phyloP scores from a whole-genome alignment of 805 yeast genomes.

The Candida coquimbonensis region DNA sequence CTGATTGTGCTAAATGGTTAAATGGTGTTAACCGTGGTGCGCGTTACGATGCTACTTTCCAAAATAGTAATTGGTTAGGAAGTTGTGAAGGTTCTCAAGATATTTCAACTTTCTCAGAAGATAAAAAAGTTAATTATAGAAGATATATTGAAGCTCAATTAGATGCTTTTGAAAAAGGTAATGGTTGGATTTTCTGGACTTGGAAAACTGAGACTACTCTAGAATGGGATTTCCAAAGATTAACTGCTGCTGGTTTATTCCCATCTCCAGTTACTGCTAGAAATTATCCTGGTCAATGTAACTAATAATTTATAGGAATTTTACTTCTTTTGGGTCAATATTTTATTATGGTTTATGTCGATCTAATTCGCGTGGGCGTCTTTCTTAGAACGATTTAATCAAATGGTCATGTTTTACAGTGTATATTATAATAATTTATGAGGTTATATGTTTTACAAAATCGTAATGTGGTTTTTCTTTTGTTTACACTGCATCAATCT shows the following conservation, averaged over 20 bases:
- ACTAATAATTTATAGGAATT: background rate
- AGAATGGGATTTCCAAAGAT: conserved; percentile 79
- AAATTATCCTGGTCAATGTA: conserved; percentile 8
- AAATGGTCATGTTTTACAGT: too few relatives aligned
- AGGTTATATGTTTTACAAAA: too few relatives aligned
- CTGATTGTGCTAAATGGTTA: conserved; percentile 85
- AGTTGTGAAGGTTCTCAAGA: conserved; percentile 51
- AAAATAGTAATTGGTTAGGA: conserved; percentile 41
- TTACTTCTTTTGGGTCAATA: too few relatives aligned
- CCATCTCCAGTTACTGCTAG: conserved; percentile 76
- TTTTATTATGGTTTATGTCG: too few relatives aligned
- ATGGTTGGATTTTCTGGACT: conserved; percentile 93
- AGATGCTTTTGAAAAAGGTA: conserved; percentile 68
- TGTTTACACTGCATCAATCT: too few relatives aligned
- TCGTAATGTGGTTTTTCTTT: too few relatives aligned
- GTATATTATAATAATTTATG: too few relatives aligned
- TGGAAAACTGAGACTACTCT: conserved; percentile 79
- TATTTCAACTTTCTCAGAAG: conserved; percentile 49
- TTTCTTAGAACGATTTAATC: too few relatives aligned
- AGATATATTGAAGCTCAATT: conserved; percentile 82
- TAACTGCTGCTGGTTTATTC: conserved; percentile 54
- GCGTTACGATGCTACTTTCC: conserved; percentile 61
- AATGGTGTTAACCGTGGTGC: conserved; percentile 85
- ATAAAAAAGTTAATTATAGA: conserved; percentile 52
- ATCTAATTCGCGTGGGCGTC: too few relatives aligned